These are phyloP conservation scores for Saccharomycopsis crataegensis DNA, from an alignment of 1,139 yeast genomes.

Conservation along the genomic window DNA sequence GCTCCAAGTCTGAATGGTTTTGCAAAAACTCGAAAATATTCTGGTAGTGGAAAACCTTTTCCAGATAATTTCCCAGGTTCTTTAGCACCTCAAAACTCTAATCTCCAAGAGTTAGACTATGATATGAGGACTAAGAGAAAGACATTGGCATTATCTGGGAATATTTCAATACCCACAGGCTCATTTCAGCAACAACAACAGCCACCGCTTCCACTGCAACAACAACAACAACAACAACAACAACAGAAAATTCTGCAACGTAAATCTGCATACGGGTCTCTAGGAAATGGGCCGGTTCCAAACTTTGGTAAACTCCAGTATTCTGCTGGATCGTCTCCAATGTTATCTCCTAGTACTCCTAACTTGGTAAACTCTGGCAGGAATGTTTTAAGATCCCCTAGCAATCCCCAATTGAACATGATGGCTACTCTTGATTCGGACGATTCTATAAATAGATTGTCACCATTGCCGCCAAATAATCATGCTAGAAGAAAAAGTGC, in stretches of 20 bases:
- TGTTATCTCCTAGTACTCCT: too few relatives aligned
- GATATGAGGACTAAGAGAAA: slow-evolving; percentile 12
- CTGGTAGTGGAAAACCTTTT: slow-evolving; percentile 12
- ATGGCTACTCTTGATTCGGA: too few relatives aligned
- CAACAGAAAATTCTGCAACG: background rate
- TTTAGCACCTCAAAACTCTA: slow-evolving; percentile 13
- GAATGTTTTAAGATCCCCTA: too few relatives aligned
- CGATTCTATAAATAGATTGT: too few relatives aligned
- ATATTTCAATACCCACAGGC: background rate
- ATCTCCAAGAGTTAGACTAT: slow-evolving; percentile 9
- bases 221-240: background rate
- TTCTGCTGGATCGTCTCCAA: too few relatives aligned
- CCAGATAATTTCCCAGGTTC: slow-evolving; percentile 15
- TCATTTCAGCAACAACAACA: slow-evolving; percentile 6
- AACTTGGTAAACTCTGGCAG: too few relatives aligned
- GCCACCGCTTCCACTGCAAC: too few relatives aligned
- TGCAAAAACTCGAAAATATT: background rate
- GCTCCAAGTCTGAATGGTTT: background rate
- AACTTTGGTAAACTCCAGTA: too few relatives aligned
- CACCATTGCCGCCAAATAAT: too few relatives aligned
- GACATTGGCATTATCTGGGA: slow-evolving; percentile 6
- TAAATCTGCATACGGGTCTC: background rate
- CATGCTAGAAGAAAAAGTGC: background rate
- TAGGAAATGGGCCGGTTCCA: background rate
- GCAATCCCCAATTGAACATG: too few relatives aligned